Percentiles rank a stretch among this genome's conserved stretches.
Evolutionary conservation across 495 filamentous ascomycete genomes (phyloP).

Genomic region (Aspergillus saccharolyticus): DNA sequence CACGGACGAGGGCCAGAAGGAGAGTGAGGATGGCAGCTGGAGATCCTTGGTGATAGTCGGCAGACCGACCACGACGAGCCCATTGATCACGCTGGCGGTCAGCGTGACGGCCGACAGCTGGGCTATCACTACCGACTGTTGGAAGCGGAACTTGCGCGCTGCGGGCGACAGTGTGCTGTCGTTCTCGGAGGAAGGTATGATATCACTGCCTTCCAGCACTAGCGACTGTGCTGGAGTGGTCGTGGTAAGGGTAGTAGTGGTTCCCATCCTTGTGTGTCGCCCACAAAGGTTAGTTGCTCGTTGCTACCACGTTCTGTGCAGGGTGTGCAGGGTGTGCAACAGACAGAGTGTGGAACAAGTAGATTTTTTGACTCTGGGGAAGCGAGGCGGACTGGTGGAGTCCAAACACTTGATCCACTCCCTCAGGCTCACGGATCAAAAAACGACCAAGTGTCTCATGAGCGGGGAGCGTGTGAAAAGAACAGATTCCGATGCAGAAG

Average conservation of each 20-base stretch:
- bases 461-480: neutral
- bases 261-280: neutral
- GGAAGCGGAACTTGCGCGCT: constrained; percentile 17
- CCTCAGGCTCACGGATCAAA: neutral
- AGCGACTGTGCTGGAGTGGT: neutral
- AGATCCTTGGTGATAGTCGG: constrained; percentile 47
- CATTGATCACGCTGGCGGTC: constrained; percentile 15
- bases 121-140: constrained; percentile 8
- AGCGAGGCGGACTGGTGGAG: neutral
- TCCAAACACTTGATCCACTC: neutral
- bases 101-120: constrained; percentile 15
- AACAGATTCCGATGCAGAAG: neutral
- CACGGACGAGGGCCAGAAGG: constrained; percentile 41
- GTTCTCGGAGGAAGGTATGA: neutral
- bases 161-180: neutral
- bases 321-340: too few relatives aligned
- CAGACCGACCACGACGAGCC: constrained; percentile 39
- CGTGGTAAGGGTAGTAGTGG: neutral
- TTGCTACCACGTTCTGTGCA: neutral
- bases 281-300: neutral
- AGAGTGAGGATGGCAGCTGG: constrained; percentile 27
- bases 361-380: neutral
- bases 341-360: neutral
- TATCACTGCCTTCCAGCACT: neutral
- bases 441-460: neutral